Conservation (phyloP, 148 eudicot genomes). For the Euryodendron excelsum region DNA sequence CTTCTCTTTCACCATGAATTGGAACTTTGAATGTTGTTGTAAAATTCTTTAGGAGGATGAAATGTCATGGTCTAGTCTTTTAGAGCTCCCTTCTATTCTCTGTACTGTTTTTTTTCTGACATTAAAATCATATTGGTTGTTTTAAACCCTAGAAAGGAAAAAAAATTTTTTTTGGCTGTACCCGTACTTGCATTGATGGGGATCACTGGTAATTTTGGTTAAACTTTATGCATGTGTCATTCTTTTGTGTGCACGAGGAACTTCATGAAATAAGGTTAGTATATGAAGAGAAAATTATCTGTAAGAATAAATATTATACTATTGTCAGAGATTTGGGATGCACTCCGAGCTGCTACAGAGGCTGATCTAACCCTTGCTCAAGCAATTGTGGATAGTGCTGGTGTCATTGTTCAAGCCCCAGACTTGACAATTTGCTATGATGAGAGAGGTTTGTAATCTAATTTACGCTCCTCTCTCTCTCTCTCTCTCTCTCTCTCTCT, state of each 20-base stretch:
- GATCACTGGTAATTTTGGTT: not conserved
- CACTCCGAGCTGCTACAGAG: conserved; percentile 71
- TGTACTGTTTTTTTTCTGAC: not conserved
- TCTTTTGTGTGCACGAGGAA: not conserved
- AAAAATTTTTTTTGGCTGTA: not conserved
- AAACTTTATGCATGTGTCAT: not conserved
- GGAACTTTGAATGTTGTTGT: not conserved
- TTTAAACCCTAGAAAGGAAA: not conserved
- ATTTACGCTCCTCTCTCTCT: not conserved
- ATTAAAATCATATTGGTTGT: not conserved
- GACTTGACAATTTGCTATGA: conserved; percentile 83
- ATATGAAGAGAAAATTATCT: not conserved
- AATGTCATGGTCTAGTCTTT: not conserved
- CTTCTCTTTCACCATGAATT: not conserved
- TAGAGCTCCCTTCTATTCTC: not conserved
- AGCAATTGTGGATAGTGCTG: conserved; percentile 76
- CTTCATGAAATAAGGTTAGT: not conserved
- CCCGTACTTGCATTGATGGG: not conserved
- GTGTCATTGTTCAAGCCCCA: conserved; percentile 63
- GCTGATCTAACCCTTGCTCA: conserved; percentile 65
- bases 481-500: not conserved
- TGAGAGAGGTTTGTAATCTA: conserved; percentile 54
- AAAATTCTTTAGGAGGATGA: not conserved
- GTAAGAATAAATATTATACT: not conserved
- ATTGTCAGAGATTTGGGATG: conserved; percentile 85